phyloP scores from a whole-genome alignment of 441 rosid species.

The Oxalis stricta region DNA sequence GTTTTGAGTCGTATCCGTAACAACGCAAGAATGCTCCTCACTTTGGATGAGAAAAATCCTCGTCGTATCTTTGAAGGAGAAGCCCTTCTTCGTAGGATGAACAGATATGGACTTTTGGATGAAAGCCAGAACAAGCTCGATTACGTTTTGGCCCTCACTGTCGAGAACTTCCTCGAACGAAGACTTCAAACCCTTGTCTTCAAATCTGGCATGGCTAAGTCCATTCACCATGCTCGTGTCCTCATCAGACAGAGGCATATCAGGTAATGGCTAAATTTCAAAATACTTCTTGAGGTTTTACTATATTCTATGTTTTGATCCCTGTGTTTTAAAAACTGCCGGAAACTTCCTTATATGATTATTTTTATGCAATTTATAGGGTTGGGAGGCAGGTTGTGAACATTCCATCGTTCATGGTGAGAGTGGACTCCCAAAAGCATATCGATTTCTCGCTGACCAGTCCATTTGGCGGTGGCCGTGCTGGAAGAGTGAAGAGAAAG shows the following conservation, averaged over 20 bases:
- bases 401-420: conserved; percentile 84
- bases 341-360: neutral
- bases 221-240: conserved; percentile 80
- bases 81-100: conserved; percentile 76
- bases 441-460: conserved; percentile 57
- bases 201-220: conserved; percentile 85
- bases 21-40: conserved; percentile 70
- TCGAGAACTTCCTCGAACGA: conserved; percentile 78
- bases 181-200: conserved; percentile 70
- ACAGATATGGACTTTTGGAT: conserved; percentile 62
- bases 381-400: conserved; percentile 86
- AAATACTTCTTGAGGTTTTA: too few species aligned
- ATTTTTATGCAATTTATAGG: conserved; percentile 15
- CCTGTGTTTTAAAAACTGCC: neutral
- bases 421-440: conserved; percentile 67
- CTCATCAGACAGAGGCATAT: conserved; percentile 84
- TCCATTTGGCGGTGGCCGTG: conserved; percentile 58
- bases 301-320: neutral
- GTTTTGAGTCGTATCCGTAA: conserved; percentile 72
- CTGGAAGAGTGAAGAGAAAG: conserved; percentile 69
- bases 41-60: conserved; percentile 75
- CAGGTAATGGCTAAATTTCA: conserved; percentile 23
- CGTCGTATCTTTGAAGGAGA: conserved; percentile 78
- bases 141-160: conserved; percentile 74
- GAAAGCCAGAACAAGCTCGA: conserved; percentile 85